Percentiles rank a stretch among this genome's conserved stretches.
Evolutionary conservation across 139 green algal species (phyloP).

Genomic region (Deuterostichococcus epilithicus): DNA sequence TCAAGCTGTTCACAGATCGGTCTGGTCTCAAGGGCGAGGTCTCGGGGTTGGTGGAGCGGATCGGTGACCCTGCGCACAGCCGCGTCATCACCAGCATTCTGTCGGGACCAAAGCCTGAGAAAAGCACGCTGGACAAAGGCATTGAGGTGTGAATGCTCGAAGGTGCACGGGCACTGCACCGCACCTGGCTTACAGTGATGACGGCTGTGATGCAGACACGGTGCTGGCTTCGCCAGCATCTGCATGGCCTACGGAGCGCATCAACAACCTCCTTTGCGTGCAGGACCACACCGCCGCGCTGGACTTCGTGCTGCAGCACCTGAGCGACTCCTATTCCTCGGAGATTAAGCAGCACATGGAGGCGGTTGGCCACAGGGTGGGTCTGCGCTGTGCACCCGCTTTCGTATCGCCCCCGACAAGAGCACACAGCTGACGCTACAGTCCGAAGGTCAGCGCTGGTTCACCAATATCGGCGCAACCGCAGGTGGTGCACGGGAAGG

Average conservation of each 20-base stretch:
- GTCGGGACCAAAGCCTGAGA: neutral
- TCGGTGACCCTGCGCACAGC: conserved; percentile 51
- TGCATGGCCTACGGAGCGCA: neutral
- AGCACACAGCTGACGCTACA: neutral
- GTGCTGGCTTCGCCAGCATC: neutral
- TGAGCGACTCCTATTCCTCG: conserved; percentile 33
- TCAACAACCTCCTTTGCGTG: neutral
- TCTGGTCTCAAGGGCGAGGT: conserved; percentile 28
- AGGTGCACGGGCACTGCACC: neutral
- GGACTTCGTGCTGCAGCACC: conserved; percentile 43
- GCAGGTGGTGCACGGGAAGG: conserved; percentile 75
- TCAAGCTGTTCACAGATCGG: conserved; percentile 54
- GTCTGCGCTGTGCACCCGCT: neutral
- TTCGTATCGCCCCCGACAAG: too few species aligned
- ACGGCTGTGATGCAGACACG: neutral
- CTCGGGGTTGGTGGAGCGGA: conserved; percentile 66
- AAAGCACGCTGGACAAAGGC: neutral
- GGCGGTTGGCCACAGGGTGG: conserved; percentile 30
- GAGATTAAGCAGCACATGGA: conserved; percentile 41
- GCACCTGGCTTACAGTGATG: neutral
- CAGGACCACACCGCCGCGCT: conserved; percentile 52
- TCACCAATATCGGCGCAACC: conserved; percentile 47
- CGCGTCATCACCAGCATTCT: conserved; percentile 26
- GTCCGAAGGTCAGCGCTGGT: conserved; percentile 49
- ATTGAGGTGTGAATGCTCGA: too few species aligned